Conservation (phyloP, 163 green algal species). For the Scenedesmus sp. region DNA sequence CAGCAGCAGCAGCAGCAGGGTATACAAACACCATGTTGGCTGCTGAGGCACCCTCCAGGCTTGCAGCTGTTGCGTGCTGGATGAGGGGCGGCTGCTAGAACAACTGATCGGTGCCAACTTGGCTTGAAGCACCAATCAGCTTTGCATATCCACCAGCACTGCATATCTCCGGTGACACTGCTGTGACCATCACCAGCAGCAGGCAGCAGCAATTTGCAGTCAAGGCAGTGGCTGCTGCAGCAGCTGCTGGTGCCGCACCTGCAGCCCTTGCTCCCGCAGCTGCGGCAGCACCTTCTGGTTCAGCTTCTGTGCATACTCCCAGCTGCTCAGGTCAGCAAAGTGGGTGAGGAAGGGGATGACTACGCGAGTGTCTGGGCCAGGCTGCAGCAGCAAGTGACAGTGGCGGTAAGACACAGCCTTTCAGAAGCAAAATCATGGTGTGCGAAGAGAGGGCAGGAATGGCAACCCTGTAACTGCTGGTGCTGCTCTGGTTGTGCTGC, state of each 20-base stretch:
- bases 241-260: conserved; percentile 23
- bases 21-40: no score
- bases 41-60: no score
- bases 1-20: no score
- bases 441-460: background rate
- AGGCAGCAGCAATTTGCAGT: background rate
- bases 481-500: background rate
- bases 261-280: conserved; percentile 50
- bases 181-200: background rate
- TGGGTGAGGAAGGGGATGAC: conserved; percentile 85
- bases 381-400: conserved; percentile 31
- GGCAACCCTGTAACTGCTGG: background rate
- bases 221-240: background rate
- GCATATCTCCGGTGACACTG: no score
- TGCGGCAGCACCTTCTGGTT: conserved; percentile 66
- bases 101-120: no score
- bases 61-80: no score
- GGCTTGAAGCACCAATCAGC: no score
- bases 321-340: conserved; percentile 87
- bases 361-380: conserved; percentile 41
- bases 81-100: no score
- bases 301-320: conserved; percentile 87
- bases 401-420: background rate
- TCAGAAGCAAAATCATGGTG: background rate
- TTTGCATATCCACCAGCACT: background rate